A percentile compares a stretch with the other conserved stretches of the same genome.
These are phyloP conservation scores for Aspergillus homomorphus DNA, from an alignment of 495 filamentous ascomycete genomes.

Conservation along the genomic window DNA sequence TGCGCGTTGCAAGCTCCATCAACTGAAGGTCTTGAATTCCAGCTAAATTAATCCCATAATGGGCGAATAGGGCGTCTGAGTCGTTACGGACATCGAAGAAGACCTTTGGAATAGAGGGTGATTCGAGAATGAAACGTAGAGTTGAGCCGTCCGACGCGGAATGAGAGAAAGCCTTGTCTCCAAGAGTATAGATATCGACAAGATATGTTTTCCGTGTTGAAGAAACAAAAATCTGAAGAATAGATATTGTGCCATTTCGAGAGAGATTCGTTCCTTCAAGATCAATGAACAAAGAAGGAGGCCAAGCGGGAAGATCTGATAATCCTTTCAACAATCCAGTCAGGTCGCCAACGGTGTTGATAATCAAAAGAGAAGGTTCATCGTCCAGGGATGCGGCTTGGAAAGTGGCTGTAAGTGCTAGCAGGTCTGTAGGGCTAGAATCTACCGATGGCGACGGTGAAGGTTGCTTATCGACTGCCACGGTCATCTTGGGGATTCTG, in stretches of 20 bases:
- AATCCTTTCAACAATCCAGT: no score
- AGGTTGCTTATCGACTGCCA: no score
- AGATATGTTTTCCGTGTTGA: background rate
- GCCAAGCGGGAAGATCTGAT: no score
- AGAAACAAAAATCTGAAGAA: background rate
- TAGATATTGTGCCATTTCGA: slow-evolving; percentile 1
- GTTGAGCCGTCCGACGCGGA: slow-evolving; percentile 32
- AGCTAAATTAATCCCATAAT: slow-evolving; percentile 34
- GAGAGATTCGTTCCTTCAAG: background rate
- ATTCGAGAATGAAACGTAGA: slow-evolving; percentile 52
- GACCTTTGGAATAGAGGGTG: slow-evolving; percentile 27
- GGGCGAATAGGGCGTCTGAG: slow-evolving; percentile 52
- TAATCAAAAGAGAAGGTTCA: no score
- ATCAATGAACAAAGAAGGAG: background rate
- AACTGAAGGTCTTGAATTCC: slow-evolving; percentile 55
- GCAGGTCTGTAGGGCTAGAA: no score
- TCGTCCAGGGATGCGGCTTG: no score
- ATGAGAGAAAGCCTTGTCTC: slow-evolving; percentile 4
- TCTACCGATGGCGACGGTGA: no score
- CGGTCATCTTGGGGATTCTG: no score
- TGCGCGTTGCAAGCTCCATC: slow-evolving; percentile 48
- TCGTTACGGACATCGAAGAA: slow-evolving; percentile 47
- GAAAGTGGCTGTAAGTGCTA: no score
- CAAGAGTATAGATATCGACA: slow-evolving; percentile 2
- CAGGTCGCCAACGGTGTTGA: no score